Evolutionary conservation across 305 asterid species (phyloP).

Genomic region (Solanum hybrid): DNA sequence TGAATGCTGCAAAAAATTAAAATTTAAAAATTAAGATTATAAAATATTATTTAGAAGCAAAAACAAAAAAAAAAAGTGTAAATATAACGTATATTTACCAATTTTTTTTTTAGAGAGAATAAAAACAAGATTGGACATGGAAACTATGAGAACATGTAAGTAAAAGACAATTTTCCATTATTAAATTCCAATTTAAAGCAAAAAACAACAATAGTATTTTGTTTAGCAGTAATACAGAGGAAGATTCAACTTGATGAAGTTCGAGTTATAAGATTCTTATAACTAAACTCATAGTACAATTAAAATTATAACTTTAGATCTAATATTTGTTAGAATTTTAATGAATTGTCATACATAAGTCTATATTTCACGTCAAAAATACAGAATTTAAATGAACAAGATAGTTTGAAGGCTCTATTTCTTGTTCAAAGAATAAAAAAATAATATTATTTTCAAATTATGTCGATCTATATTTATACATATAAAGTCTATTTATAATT

Average conservation of each 20-base stretch:
- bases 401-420: not conserved
- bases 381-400: not conserved
- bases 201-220: not conserved
- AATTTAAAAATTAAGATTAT: not conserved
- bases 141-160: not conserved
- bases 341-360: not conserved
- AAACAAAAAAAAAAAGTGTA: not conserved
- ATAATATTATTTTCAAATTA: not conserved
- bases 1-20: constrained; percentile 36
- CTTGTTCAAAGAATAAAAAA: not conserved
- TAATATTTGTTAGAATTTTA: not conserved
- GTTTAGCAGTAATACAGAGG: not conserved
- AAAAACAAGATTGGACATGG: not conserved
- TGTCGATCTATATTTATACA: not conserved
- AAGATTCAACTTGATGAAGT: not conserved
- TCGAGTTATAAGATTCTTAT: not conserved
- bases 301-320: not conserved
- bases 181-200: not conserved
- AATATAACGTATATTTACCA: not conserved
- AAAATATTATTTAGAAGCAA: not conserved
- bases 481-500: not conserved
- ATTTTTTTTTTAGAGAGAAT: not conserved
- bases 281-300: not conserved
- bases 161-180: not conserved
- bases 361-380: not conserved